Base-by-base conservation (phyloP, 441 rosid genomes). In the Pelargonium australe region DNA sequence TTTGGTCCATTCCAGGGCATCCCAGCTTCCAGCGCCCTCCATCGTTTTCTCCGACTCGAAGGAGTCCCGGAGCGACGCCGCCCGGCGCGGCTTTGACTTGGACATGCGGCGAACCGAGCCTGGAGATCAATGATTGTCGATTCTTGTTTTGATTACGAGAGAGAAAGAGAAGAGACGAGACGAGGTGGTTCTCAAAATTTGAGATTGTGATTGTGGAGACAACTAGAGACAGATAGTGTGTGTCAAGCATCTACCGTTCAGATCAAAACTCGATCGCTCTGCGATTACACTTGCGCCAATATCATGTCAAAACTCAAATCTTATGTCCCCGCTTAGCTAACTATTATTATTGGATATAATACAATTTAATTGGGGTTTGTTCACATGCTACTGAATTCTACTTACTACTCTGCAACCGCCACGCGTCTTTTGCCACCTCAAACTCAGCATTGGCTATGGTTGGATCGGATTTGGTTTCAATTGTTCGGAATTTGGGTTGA, bases 1-100 rank as follows among this genome's bases (percentile, higher is more conserved):
- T 84, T 92, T 81, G 72, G 83, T 85, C 98, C 98, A 95, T 72
- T 87, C 99, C 68, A 92, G 81, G 53, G 85, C 76, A 63, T 90
- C 92, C 96, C 97, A 92, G 80, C 96, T 87, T 63, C 89, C 91
- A 44, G 85, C 78, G 63, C 82, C 87, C 44, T 92, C 96, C 84
- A 87, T 80, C 85, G 1, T 34, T 34, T 80, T 81, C 76, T 89
- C 90, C 73, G 85, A 77, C 61, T 84, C 89, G 11, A 80, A 63
- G 61, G 84, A 68, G 75, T 75, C 86, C 13, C 87, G 75, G 45
- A 81, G 74, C 71, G 95, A 81, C 72, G 81, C 72, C 51, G 85
- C 64, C 70, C 89, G 78, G 20, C 77, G 79, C 7, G 83, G 82
- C 81, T 70, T 81, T 25, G 85, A 72, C 37, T 84, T 78, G 55